Conservation (phyloP, 495 filamentous ascomycete species). For the Daldinia loculata region DNA sequence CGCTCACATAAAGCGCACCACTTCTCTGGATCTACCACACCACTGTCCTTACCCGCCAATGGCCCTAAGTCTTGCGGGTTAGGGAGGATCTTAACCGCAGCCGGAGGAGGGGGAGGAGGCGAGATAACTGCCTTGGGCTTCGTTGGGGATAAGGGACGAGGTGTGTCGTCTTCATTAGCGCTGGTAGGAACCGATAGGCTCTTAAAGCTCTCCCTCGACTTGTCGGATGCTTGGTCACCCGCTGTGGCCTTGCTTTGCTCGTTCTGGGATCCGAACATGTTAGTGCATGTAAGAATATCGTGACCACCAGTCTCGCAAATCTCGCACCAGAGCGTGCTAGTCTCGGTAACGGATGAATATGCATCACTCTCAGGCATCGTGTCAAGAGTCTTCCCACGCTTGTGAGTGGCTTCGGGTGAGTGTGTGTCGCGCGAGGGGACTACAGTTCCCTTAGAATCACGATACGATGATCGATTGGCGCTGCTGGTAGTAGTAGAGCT, state of each 20-base stretch:
- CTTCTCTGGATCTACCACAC: slow-evolving; percentile 80
- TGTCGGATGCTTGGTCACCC: slow-evolving; percentile 30
- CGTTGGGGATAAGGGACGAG: slow-evolving; percentile 61
- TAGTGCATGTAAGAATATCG: slow-evolving; percentile 92
- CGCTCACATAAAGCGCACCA: slow-evolving; percentile 98
- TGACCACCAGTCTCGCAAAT: slow-evolving; percentile 94
- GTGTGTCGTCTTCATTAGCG: slow-evolving; percentile 52
- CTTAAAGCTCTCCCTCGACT: slow-evolving; percentile 54
- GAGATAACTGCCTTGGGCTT: slow-evolving; percentile 47
- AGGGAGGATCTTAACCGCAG: slow-evolving; percentile 55
- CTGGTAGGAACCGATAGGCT: slow-evolving; percentile 51
- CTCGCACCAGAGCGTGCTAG: slow-evolving; percentile 86
- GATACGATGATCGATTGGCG: slow-evolving; percentile 61
- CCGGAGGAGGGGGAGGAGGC: slow-evolving; percentile 36
- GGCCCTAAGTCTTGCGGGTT: slow-evolving; percentile 75
- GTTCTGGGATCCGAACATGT: slow-evolving; percentile 72
- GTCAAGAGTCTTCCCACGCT: slow-evolving; percentile 58
- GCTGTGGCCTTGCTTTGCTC: slow-evolving; percentile 44
- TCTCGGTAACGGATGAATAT: slow-evolving; percentile 76
- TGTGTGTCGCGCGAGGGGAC: slow-evolving; percentile 57
- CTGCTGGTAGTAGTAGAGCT: slow-evolving; percentile 63
- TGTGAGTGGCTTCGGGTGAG: slow-evolving; percentile 51
- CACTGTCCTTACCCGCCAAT: slow-evolving; percentile 81
- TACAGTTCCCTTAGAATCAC: slow-evolving; percentile 68
- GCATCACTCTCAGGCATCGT: slow-evolving; percentile 77